Conservation (phyloP, 208 protist genomes). For the Trypanosoma scelopori region DNA sequence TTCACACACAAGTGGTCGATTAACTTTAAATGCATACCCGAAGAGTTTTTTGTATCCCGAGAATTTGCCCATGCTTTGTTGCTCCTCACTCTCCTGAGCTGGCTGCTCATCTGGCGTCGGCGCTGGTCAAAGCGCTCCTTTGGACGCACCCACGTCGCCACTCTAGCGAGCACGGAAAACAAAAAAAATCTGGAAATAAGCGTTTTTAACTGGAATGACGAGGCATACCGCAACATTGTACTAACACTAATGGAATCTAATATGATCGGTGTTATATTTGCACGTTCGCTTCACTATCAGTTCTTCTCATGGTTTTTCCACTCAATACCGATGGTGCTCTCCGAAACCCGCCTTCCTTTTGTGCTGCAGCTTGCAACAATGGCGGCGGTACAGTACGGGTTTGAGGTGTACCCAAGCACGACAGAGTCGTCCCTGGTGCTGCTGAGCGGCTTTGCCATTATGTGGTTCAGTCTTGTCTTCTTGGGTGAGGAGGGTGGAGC, state of each 20-base stretch:
- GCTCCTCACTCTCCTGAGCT: slow-evolving; percentile 44
- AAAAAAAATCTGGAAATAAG: slow-evolving; percentile 4
- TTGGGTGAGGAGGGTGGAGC: slow-evolving; percentile 27
- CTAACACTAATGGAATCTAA: slow-evolving; percentile 88
- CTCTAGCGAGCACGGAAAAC: slow-evolving; percentile 18
- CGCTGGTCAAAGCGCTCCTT: slow-evolving; percentile 48
- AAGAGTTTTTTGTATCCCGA: slow-evolving; percentile 46
- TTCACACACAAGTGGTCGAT: slow-evolving; percentile 74
- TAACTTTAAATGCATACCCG: slow-evolving; percentile 78
- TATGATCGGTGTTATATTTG: slow-evolving; percentile 87
- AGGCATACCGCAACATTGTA: slow-evolving; percentile 40
- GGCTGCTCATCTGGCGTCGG: slow-evolving; percentile 51
- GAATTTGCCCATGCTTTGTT: slow-evolving; percentile 48
- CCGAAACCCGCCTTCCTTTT: slow-evolving; percentile 40
- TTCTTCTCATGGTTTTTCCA: slow-evolving; percentile 94
- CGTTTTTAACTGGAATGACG: slow-evolving; percentile 12
- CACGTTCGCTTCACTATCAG: slow-evolving; percentile 93
- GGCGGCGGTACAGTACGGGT: slow-evolving; percentile 51
- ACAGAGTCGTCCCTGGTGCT: slow-evolving; percentile 44
- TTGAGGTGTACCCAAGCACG: slow-evolving; percentile 67
- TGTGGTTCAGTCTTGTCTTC: slow-evolving; percentile 45
- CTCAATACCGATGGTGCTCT: slow-evolving; percentile 68
- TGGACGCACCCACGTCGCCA: neutral
- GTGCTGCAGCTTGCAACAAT: slow-evolving; percentile 34
- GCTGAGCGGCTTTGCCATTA: slow-evolving; percentile 38